Base-by-base conservation (phyloP, 2,329 filamentous ascomycete species). In the Curvularia spicifera region DNA sequence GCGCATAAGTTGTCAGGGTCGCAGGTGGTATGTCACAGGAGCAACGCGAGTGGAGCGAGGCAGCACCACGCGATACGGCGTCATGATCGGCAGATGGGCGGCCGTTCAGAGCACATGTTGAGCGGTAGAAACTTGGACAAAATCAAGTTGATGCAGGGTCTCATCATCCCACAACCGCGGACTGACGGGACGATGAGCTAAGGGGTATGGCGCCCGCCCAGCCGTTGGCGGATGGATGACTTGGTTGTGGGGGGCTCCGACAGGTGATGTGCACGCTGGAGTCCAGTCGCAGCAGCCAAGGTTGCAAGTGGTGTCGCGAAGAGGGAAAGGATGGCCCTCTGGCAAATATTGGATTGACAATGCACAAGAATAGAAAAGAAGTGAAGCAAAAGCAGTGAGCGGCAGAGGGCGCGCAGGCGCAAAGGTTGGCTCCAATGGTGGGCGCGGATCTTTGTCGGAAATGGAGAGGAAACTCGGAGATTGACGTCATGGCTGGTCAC, bases 131-230 rank as follows among this genome's bases (percentile, higher is more conserved):
- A 65, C 60, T 62, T 67, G 52, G 61, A 59, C 63, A 53, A 57
- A 59, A 64, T 57, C 64, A 63, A 64, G 60, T 60, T 50, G 57
- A 69, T 49, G 68, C 69, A 71, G 68, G 68, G 68, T 68, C 69
- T 64, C 46, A 45, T 53, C 53, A 61, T 58, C 57, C 66, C 62
- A 58, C 61, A 52, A 24, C 51, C 44, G 53, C 56, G 58, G 55
- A 65, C 66, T 70, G 63, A 64, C 56, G 45, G 56, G 18, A 56
- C 56, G 47, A 13, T 53, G 51, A 26, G 56, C 67, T 65, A 70
- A 57, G 56, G 46, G 43, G 43, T 15, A 61, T 63, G 57, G 59
- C 51, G 59, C 39, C 60, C 63, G 64, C 51, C 45, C 57, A 63
- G 40, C 63, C 63, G 62, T 64, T 59, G 66, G 39, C 56, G 65